These are phyloP conservation scores for Solanum chacoense DNA, from an alignment of 305 asterid species.

Conservation along the genomic window DNA sequence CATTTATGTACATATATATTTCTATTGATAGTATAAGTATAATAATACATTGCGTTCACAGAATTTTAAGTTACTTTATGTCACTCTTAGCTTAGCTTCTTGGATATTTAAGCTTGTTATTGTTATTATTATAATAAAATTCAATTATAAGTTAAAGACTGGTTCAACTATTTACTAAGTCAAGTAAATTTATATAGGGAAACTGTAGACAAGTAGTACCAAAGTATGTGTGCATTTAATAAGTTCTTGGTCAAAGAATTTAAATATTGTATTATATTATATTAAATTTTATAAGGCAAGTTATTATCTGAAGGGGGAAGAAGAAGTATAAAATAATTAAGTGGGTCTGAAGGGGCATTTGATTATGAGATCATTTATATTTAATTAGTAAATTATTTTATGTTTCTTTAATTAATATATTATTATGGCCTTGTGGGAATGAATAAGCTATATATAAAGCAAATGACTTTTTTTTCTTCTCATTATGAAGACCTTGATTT, in stretches of 20 bases:
- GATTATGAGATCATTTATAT: neutral
- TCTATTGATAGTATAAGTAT: neutral
- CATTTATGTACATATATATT: neutral
- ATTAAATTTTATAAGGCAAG: neutral
- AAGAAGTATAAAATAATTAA: too few species aligned
- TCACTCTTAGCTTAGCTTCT: neutral
- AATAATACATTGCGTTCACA: neutral
- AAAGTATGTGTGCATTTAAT: neutral
- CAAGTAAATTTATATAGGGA: neutral
- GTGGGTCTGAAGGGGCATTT: neutral
- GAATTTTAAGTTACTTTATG: neutral
- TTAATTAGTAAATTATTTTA: too few species aligned
- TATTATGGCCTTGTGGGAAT: too few species aligned
- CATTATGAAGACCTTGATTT: neutral
- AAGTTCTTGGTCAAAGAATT: neutral
- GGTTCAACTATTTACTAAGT: neutral
- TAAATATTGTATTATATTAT: neutral
- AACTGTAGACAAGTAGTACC: neutral
- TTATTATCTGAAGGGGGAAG: neutral
- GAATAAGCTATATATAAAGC: neutral
- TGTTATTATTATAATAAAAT: neutral
- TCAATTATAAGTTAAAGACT: neutral
- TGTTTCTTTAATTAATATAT: too few species aligned
- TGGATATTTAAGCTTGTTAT: neutral
- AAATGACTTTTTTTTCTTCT: neutral